Evolutionary conservation across 78 protist genomes (phyloP), one percentile per base, ranked within the genome.

Genomic region (Dictyostelium brefeldianum): DNA sequence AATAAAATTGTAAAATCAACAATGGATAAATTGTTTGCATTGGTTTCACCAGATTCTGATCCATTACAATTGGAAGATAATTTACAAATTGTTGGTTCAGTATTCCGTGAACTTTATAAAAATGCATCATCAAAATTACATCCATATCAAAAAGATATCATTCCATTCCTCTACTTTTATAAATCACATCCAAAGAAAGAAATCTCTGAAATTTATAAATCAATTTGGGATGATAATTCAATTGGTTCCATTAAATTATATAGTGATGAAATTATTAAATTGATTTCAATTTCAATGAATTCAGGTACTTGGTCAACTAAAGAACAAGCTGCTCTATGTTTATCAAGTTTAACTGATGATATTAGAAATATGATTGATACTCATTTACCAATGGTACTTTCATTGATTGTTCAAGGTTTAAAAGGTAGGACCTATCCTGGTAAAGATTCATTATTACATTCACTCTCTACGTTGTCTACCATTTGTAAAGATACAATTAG

Each of bases 351-450:
- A 10, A 65, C 93, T 2, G 78, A 84, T 14, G 92, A 84, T 48
- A 84, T 84, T 25, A 87, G 59, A 43, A 77, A 64, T 17, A 65
- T 77, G 79, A 77, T 87, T 36, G 67, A 74, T 18, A 54, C 46
- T 20, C 93, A 87, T 48, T 57, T 87, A 54, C 93, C 83, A 27
- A 36, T 51, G 27, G 46, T 87, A 11, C 15, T 87, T 25, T 6
- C 18, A 12, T 70, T 87, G 22, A 20, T 87, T 0, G 70, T 27
- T 11, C 81, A 87, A 65, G 93, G 93, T 48, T 36, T 87, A 20
- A 65, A 62, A 64, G 93, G 93, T n/a, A 74, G 81, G n/a, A 87
- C 93, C 8, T 87, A 87, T 65, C 70, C 83, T 2, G 95, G 95
- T n/a, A 91, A 91, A 59, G 95, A 91, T 74, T 41, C 90, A 3